Conservation (phyloP, 768 basidiomycete species). For the Termitomyces eurrhizus region DNA sequence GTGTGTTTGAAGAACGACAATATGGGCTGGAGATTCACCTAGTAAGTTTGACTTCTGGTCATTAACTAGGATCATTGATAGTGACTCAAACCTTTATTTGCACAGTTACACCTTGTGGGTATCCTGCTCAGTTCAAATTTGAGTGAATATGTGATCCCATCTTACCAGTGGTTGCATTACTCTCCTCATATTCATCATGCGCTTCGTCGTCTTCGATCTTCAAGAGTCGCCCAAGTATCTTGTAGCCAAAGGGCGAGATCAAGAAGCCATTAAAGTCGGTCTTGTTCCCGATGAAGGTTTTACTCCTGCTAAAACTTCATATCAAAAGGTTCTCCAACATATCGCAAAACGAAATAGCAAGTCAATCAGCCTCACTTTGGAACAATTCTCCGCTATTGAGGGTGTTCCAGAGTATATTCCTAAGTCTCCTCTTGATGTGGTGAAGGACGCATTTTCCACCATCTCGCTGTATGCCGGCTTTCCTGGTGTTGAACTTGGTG, state of each 20-base stretch:
- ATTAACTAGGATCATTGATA: not conserved
- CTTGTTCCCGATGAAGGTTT: not conserved
- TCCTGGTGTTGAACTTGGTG: not conserved
- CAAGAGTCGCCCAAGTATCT: slow-evolving; percentile 64
- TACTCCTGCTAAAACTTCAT: not conserved
- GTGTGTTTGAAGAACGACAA: slow-evolving; percentile 43
- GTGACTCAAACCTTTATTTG: not conserved
- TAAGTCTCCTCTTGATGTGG: slow-evolving; percentile 24
- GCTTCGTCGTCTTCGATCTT: slow-evolving; percentile 54
- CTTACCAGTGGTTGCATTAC: slow-evolving; percentile 42
- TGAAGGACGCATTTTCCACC: slow-evolving; percentile 31
- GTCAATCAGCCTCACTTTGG: slow-evolving; percentile 40
- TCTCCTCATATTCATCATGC: slow-evolving; percentile 48
- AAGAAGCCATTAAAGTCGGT: slow-evolving; percentile 46
- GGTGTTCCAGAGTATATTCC: slow-evolving; percentile 12
- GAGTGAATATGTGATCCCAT: not conserved
- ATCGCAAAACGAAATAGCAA: slow-evolving; percentile 46
- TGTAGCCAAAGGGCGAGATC: slow-evolving; percentile 51
- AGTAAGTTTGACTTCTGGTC: slow-evolving; percentile 27
- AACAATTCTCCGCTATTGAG: slow-evolving; percentile 34
- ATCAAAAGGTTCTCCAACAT: slow-evolving; percentile 38
- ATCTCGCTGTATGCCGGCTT: slow-evolving; percentile 34
- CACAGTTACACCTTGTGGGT: slow-evolving; percentile 38
- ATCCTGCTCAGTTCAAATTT: not conserved
- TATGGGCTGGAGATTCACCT: slow-evolving; percentile 59